Evolutionary conservation across 768 basidiomycete species (phyloP).

Genomic region (Macrolepiota albuminosa): DNA sequence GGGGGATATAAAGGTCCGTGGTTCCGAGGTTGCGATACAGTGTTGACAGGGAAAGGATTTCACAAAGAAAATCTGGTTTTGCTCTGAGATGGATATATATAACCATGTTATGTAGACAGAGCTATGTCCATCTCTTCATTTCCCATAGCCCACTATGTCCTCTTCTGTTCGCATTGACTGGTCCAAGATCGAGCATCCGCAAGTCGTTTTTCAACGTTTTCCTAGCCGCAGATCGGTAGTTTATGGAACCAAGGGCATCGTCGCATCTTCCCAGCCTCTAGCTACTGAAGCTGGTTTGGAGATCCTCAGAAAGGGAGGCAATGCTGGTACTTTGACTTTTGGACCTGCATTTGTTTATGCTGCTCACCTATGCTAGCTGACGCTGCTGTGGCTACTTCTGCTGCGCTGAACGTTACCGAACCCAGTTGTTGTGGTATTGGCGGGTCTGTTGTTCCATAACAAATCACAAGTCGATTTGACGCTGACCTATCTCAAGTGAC

Average conservation of each 20-base stretch:
- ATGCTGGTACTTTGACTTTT: constrained; percentile 63
- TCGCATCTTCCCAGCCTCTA: constrained; percentile 86
- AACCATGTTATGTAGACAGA: not conserved
- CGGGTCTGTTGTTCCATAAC: constrained; percentile 45
- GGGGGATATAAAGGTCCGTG: not conserved
- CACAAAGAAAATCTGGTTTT: not conserved
- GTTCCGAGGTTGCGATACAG: not conserved
- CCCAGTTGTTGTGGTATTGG: constrained; percentile 90
- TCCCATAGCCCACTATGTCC: constrained; percentile 21
- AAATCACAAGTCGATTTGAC: constrained; percentile 9
- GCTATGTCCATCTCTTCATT: not conserved
- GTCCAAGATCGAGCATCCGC: constrained; percentile 63
- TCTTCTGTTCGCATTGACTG: constrained; percentile 38
- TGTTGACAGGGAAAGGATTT: not conserved
- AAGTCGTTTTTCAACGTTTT: constrained; percentile 64
- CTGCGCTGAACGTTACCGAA: constrained; percentile 89
- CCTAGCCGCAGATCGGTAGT: constrained; percentile 83
- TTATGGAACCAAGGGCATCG: constrained; percentile 82
- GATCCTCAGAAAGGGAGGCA: constrained; percentile 89
- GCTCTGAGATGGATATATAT: not conserved
- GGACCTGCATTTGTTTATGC: not conserved
- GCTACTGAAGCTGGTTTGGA: constrained; percentile 91
- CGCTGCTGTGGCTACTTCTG: constrained; percentile 91
- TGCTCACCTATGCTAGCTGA: constrained; percentile 49
- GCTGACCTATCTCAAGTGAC: constrained; percentile 43